Base-by-base conservation (phyloP, 164 flowering plant genomes). In the Berberis thunbergii region DNA sequence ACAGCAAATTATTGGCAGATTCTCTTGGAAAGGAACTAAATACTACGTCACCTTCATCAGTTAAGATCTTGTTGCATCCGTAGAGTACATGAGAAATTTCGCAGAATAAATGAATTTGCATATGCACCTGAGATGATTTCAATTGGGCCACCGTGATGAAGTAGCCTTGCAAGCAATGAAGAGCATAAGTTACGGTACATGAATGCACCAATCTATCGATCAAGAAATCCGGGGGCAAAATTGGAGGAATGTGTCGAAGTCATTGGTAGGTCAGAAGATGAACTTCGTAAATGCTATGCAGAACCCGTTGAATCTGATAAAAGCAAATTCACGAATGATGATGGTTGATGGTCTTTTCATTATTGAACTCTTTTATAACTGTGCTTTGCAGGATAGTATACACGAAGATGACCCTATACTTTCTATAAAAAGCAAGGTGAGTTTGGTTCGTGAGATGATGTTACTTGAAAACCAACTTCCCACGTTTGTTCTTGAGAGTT, bases 391-490 rank as follows among this genome's bases (percentile, higher is more conserved):
- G 13, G 54, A 3, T 12, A 50, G n/a, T 12, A 7, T 3, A 7
- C 11, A 10, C 3, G n/a, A 50, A 7, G 80, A 83, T 57, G 86
- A 85, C 55, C 85, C 83, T 0, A 41, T 82, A 13, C 79, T 82
- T 4, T 74, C 75, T 64, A 74, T 75, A 3, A 81, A 81, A 43
- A 65, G 77, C 2, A 78, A 77, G 78, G 75, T 74, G 46, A 75
- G 77, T 1, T 70, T 83, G 46, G 77, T 72, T 43, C 60, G 79
- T 39, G 90, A 85, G 68, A 61, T 83, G 75, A 72, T 85, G 43
- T 69, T 85, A 73, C 76, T 85, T 43, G 90, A 83, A 65, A 85
- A 85, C 54, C 90, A 85, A 67, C 43, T 81, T 6, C 84, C 86
- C 3, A 68, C 80, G 1, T 73, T 52, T 53, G 65, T 63, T 52